Conservation (phyloP, 129 eudicot species). For the Scalesia atractyloides region DNA sequence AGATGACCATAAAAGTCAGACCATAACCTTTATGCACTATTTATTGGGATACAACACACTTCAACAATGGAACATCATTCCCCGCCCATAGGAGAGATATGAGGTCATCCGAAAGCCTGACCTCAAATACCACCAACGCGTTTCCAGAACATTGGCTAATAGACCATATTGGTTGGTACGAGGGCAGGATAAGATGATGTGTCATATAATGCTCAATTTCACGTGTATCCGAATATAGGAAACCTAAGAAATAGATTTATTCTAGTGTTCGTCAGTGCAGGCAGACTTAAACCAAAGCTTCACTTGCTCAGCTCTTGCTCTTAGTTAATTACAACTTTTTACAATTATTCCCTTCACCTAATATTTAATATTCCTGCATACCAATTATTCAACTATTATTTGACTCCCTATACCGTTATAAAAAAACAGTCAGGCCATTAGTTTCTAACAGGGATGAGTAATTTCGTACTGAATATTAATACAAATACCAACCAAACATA, state of each 20-base stretch:
- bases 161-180: no score
- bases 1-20: not conserved
- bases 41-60: not conserved
- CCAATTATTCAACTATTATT: not conserved
- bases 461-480: no score
- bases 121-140: not conserved
- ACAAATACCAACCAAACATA: no score
- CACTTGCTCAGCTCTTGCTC: slow-evolving; percentile 1
- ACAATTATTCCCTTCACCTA: not conserved
- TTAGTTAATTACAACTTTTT: not conserved
- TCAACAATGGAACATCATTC: not conserved
- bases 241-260: not conserved
- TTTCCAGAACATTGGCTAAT: not conserved
- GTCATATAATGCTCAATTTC: not conserved
- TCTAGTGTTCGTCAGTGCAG: not conserved
- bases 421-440: slow-evolving; percentile 5
- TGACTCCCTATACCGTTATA: not conserved
- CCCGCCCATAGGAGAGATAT: not conserved
- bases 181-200: no score
- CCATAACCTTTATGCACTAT: slow-evolving; percentile 14
- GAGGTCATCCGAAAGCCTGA: not conserved
- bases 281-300: slow-evolving; percentile 1
- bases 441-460: no score
- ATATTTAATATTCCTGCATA: not conserved
- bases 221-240: not conserved